Base-by-base conservation (phyloP, 2,329 filamentous ascomycete species). In the Pseudogymnoascus sp. region DNA sequence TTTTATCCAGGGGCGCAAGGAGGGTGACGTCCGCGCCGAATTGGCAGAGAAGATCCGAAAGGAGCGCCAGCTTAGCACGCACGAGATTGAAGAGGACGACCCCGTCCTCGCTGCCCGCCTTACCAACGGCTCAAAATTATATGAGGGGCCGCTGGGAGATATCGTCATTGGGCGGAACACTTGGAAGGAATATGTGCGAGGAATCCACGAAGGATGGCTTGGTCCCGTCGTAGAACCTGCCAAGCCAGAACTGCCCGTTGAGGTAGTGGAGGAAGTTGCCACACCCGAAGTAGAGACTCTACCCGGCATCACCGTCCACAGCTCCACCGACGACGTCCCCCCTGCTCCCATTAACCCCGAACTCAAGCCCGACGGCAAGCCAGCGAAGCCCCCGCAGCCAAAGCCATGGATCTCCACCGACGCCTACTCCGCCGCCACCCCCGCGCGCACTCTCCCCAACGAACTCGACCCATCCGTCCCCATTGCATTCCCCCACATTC, bases 151-250 rank as follows among this genome's bases (percentile, higher is more conserved):
- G 20, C 82, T 82, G 64, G 94, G 94, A 47, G 93, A 97, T 71
- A 80, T 99, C 59, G 85, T 97, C 15, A 84, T 99, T 68, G 94
- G 94, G 11, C 80, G 93, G 61, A 89, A 97, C 72, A 87, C 93
- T 8, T 99, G 94, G 94, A 99, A 97, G 76, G 94, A 99, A 75
- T 99, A 97, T 73, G 78, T 97, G 22, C 82, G 92, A 62, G 94
- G 94, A 50, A 71, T 97, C 66, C 94, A 99, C 72, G 94, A 99
- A 75, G 94, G 94, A 61, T 99, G 94, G 93, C 77, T 99, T 22
- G 93, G 94, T 0, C 91, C 94, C 6, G 77, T 96, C 43, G 83
- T 88, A 62, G 75, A 84, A 61, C 88, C 88, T 1, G 69, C 72
- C 28, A 71, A 76, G 60, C 71, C 72, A 62, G 70, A 58, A 15